Conservation (phyloP, 139 green algal species). For the Tetradesmus lagerheimii region DNA sequence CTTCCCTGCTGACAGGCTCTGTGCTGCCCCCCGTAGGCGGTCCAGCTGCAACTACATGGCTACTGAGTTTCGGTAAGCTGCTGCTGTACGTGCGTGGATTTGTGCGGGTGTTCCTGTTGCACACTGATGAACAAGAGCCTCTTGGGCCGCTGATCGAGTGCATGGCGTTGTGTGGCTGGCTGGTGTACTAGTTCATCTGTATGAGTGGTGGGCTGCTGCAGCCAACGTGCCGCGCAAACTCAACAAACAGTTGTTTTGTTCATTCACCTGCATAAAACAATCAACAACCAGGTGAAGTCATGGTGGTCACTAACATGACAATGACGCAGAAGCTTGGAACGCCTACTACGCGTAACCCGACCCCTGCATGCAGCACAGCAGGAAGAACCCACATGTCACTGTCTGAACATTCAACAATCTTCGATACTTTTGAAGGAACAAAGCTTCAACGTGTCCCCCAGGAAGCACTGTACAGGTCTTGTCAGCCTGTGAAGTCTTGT, state of each 20-base stretch:
- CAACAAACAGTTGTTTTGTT: not conserved
- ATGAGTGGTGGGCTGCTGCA: not conserved
- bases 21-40: not conserved
- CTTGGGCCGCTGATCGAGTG: not conserved
- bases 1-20: slow-evolving; percentile 56
- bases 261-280: not conserved
- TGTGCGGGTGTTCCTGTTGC: not conserved
- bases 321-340: not conserved
- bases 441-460: too few species aligned
- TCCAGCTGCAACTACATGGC: slow-evolving; percentile 9
- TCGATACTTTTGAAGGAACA: too few species aligned
- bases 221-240: not conserved
- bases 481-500: too few species aligned
- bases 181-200: not conserved
- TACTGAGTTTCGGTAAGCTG: not conserved
- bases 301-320: not conserved
- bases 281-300: not conserved
- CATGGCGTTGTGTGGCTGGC: slow-evolving; percentile 1
- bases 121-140: not conserved
- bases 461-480: too few species aligned
- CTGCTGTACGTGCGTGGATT: not conserved
- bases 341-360: not conserved
- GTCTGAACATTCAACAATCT: too few species aligned
- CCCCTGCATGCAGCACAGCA: not conserved
- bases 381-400: not conserved